A percentile compares a stretch with the other conserved stretches of the same genome.
Evolutionary conservation across 805 yeast species (phyloP).

Genomic region (Candida easanensis): DNA sequence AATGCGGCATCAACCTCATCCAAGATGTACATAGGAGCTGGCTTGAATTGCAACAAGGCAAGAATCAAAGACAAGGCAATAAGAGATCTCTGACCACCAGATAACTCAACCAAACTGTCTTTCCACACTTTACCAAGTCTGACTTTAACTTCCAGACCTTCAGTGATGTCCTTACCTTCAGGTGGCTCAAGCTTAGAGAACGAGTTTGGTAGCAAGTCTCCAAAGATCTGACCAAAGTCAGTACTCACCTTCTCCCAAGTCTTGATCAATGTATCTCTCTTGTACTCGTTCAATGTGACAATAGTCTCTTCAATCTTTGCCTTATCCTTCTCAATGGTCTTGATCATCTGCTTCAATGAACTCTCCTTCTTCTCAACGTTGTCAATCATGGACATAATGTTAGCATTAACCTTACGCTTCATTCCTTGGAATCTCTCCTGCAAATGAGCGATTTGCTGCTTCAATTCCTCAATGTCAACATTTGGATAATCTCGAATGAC

Average conservation of each 20-base stretch:
- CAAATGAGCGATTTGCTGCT: constrained; percentile 53
- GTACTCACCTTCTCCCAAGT: constrained; percentile 85
- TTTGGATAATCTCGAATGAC: constrained; percentile 61
- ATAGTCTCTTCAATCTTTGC: constrained; percentile 87
- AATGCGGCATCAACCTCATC: constrained; percentile 99
- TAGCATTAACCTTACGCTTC: constrained; percentile 78
- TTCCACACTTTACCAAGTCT: constrained; percentile 93
- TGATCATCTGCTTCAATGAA: constrained; percentile 73
- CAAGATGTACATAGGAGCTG: constrained; percentile 97
- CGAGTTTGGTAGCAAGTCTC: constrained; percentile 84
- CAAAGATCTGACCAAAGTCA: constrained; percentile 89
- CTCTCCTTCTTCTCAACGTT: constrained; percentile 85
- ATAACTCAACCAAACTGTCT: constrained; percentile 87
- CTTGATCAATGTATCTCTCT: constrained; percentile 73
- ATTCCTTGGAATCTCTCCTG: constrained; percentile 60
- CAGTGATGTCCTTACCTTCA: constrained; percentile 77
- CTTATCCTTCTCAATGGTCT: constrained; percentile 85
- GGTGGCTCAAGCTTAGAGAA: constrained; percentile 85
- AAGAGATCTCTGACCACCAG: constrained; percentile 96
- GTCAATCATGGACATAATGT: constrained; percentile 89
- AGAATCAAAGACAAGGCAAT: constrained; percentile 89
- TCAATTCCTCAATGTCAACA: constrained; percentile 60
- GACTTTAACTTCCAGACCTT: constrained; percentile 89
- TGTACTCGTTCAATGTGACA: constrained; percentile 76
- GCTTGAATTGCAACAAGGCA: constrained; percentile 90